Percentiles rank a stretch among this genome's conserved stretches.
Conservation (phyloP, 139 green algal species). For the Chlamydomonas sp. region DNA sequence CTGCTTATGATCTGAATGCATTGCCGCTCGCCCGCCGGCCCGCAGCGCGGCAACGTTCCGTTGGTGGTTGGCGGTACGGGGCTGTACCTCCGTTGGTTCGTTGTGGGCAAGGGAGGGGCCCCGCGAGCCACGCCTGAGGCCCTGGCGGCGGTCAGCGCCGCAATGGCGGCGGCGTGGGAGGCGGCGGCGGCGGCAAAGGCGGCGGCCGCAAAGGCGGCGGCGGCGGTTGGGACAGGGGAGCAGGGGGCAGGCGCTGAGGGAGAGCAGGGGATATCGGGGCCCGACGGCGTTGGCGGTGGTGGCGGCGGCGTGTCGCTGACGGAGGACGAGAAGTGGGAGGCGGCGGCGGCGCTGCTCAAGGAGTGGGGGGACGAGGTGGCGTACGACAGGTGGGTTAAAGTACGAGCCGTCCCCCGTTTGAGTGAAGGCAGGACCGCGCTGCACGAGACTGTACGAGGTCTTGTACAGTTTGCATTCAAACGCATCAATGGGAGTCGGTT, state of each 20-base stretch:
- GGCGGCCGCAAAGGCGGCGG: slow-evolving; percentile 3
- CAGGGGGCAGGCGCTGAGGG: neutral
- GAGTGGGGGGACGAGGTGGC: slow-evolving; percentile 69
- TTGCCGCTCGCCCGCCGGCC: neutral
- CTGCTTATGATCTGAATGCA: neutral
- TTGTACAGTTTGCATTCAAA: too few relatives aligned
- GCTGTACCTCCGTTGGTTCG: slow-evolving; percentile 92
- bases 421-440: neutral
- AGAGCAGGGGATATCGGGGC: neutral
- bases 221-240: neutral
- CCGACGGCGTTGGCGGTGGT: neutral
- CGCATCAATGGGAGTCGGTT: too few relatives aligned
- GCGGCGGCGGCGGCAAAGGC: neutral
- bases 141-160: slow-evolving; percentile 44
- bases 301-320: neutral
- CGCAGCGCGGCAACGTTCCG: slow-evolving; percentile 78
- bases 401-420: neutral
- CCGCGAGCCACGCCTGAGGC: slow-evolving; percentile 59
- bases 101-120: slow-evolving; percentile 81
- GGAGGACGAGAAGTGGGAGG: slow-evolving; percentile 72
- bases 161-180: slow-evolving; percentile 38
- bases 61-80: slow-evolving; percentile 95
- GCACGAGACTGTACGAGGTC: neutral
- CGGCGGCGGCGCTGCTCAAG: slow-evolving; percentile 59
- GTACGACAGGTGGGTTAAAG: slow-evolving; percentile 44